Evolutionary conservation across 352 stramenopile species (phyloP).

Genomic region (Phytophthora sojae): DNA sequence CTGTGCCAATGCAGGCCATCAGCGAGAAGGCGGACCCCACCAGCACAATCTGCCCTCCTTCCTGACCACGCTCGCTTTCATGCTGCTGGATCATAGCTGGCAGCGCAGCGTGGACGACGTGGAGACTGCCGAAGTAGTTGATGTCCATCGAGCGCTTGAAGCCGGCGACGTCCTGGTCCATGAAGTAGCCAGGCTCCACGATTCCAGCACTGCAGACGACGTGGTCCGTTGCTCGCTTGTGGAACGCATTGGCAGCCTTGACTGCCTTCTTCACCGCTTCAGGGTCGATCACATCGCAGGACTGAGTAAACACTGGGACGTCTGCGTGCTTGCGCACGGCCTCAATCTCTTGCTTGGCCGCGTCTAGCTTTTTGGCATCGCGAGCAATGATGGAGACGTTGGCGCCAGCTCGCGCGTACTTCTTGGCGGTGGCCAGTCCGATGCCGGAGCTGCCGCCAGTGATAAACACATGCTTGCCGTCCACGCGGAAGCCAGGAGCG

Average conservation of each 20-base stretch:
- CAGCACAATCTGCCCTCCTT: constrained; percentile 49
- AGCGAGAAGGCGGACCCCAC: constrained; percentile 58
- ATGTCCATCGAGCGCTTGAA: constrained; percentile 61
- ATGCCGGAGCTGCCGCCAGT: constrained; percentile 57
- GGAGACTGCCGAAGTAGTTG: constrained; percentile 68
- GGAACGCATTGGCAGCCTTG: constrained; percentile 52
- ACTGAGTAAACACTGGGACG: constrained; percentile 46
- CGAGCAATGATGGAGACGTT: constrained; percentile 59
- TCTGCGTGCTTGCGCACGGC: constrained; percentile 26
- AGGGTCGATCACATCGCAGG: constrained; percentile 55
- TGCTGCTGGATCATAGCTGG: constrained; percentile 50
- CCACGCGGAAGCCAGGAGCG: constrained; percentile 39
- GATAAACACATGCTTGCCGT: constrained; percentile 55
- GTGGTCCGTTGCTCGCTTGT: constrained; percentile 51
- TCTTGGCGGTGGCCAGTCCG: constrained; percentile 52
- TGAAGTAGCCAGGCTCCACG: constrained; percentile 56
- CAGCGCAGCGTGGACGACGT: constrained; percentile 55
- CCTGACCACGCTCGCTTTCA: constrained; percentile 23
- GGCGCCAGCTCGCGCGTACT: constrained; percentile 49
- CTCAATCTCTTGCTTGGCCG: constrained; percentile 47
- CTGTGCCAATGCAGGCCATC: constrained; percentile 55
- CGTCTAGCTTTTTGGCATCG: constrained; percentile 37
- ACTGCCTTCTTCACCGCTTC: constrained; percentile 47
- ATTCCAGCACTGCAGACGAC: constrained; percentile 61
- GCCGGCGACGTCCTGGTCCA: constrained; percentile 51